phyloP scores from a whole-genome alignment of 495 filamentous ascomycete genomes.

The Entonaema liquescens region DNA sequence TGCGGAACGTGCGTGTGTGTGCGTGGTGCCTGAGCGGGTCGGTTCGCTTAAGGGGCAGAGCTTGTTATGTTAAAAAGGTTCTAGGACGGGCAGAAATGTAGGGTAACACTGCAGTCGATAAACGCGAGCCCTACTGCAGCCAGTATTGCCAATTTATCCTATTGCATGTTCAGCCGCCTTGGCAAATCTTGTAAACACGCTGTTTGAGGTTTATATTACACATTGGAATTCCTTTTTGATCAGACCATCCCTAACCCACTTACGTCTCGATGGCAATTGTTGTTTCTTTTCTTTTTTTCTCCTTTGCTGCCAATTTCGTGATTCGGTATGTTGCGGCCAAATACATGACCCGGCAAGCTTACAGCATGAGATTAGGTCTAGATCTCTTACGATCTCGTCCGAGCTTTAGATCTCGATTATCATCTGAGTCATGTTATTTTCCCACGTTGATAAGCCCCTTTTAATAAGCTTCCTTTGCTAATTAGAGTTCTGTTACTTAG shows the following conservation, averaged over 20 bases:
- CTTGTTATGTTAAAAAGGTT: slow-evolving; percentile 3
- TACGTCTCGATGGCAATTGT: slow-evolving; percentile 16
- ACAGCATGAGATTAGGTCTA: slow-evolving; percentile 11
- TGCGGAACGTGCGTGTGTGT: not conserved
- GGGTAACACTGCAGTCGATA: slow-evolving; percentile 31
- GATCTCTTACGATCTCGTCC: slow-evolving; percentile 7
- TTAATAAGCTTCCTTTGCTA: not conserved
- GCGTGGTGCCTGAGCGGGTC: slow-evolving; percentile 27
- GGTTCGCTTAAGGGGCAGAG: slow-evolving; percentile 19
- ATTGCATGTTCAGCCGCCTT: slow-evolving; percentile 47
- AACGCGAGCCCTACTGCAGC: slow-evolving; percentile 24
- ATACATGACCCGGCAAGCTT: not conserved
- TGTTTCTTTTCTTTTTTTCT: not conserved
- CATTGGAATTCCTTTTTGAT: slow-evolving; percentile 17
- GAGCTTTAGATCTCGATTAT: not conserved
- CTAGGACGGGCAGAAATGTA: slow-evolving; percentile 1
- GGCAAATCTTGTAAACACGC: slow-evolving; percentile 29
- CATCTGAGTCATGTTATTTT: not conserved
- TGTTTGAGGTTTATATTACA: slow-evolving; percentile 38
- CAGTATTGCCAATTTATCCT: slow-evolving; percentile 42
- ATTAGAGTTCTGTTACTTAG: not conserved
- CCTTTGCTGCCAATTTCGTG: not conserved
- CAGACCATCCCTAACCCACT: slow-evolving; percentile 6
- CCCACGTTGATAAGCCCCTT: not conserved
- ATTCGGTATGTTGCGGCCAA: not conserved